Conservation (phyloP, 2,329 filamentous ascomycete genomes). For the Pseudocercospora vitis region DNA sequence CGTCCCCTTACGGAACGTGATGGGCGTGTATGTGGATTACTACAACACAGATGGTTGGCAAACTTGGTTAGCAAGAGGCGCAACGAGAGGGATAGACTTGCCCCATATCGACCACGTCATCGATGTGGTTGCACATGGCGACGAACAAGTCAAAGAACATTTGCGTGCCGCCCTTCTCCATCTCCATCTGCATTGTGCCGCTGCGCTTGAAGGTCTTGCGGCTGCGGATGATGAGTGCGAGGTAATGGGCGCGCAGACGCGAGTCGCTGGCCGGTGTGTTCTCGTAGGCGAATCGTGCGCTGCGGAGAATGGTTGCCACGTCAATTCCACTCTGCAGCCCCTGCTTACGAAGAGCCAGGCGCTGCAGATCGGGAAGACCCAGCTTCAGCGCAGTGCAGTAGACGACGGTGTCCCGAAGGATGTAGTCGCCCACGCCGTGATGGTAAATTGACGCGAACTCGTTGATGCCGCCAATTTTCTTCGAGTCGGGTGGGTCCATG, state of each 20-base stretch:
- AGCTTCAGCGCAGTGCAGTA: constrained; percentile 93
- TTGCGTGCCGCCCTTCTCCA: constrained; percentile 83
- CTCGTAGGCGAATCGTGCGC: constrained; percentile 91
- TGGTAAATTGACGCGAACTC: constrained; percentile 74
- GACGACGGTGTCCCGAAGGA: constrained; percentile 89
- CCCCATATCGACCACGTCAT: constrained; percentile 88
- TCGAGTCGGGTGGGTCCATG: constrained; percentile 45
- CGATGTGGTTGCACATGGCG: constrained; percentile 96
- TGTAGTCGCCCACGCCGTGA: constrained; percentile 68
- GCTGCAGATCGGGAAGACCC: constrained; percentile 88
- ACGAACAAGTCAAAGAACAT: constrained; percentile 98
- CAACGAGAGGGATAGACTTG: constrained; percentile 51
- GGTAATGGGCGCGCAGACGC: constrained; percentile 90
- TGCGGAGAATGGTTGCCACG: constrained; percentile 85
- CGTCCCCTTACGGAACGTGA: constrained; percentile 7
- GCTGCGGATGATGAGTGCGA: constrained; percentile 95
- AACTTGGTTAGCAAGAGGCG: constrained; percentile 13
- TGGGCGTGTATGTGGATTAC: background rate
- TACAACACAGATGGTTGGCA: constrained; percentile 2
- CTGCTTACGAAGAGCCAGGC: constrained; percentile 88
- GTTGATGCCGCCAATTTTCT: constrained; percentile 53
- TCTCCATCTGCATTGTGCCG: constrained; percentile 98
- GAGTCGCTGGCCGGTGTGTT: constrained; percentile 93
- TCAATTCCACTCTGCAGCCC: constrained; percentile 90
- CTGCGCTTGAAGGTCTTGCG: constrained; percentile 97